Evolutionary conservation across 2,329 filamentous ascomycete species (phyloP), one percentile per base, ranked within the genome.

Genomic region (Monosporascus sp.): DNA sequence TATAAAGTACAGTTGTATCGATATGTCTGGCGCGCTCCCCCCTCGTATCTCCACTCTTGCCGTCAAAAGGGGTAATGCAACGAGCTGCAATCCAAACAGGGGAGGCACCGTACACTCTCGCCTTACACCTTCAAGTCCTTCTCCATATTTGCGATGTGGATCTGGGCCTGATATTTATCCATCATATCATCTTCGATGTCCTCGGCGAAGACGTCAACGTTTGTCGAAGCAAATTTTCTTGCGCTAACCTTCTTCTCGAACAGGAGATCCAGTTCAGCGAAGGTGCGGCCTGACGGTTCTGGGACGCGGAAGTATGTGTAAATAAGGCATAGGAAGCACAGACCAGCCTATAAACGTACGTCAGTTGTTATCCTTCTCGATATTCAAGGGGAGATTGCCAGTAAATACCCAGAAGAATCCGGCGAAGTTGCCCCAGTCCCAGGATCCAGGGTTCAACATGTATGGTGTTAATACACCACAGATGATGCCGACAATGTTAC

Each of bases 371-470:
- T 49, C 11, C 8, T n/a, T 18, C 36, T 31, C 15, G 25, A 14
- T 5, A 7, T 37, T 38, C 22, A 25, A 22, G 15, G 17, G 9
- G n/a, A 4, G 17, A 18, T 15, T 37, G 14, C n/a, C 27, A 25
- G 8, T 35, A 63, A 76, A 64, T 67, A 80, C 72, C 88, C 90
- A 90, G 76, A 95, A 95, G 74, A 96, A 95, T 27, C 91, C 90
- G 0, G 90, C 82, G 63, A 82, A 94, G 72, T 94, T 94, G 56
- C 83, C 79, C 91, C 90, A 96, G 71, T 95, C 77, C 91, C 92
- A 96, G 0, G 84, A 87, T 1, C 77, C 79, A 0, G 91, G 90
- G 72, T 96, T 96, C 43, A 96, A 79, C 91, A 96, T 96, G 72
- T 95, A 96, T 0, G 91, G 91, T 0, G 90, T 95, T 41, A 96